Percentiles rank a stretch among this genome's conserved stretches.
These are phyloP conservation scores for Salix koriyanagi DNA, from an alignment of 345 rosid genomes.

Conservation along the genomic window DNA sequence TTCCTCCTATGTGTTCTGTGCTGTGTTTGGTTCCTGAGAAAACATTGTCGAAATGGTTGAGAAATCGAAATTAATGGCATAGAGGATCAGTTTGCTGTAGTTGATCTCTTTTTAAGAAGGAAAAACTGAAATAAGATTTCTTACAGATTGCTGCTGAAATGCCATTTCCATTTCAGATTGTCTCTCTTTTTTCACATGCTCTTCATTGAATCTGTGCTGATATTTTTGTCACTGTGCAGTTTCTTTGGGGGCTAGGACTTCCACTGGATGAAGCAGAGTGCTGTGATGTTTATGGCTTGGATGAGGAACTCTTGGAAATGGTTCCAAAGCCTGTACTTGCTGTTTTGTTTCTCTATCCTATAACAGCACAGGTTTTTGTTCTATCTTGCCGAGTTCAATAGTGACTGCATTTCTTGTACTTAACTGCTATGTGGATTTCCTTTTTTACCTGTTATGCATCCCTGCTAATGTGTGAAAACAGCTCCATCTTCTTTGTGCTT, in stretches of 20 bases:
- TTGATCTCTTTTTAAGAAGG: too few species aligned
- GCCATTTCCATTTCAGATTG: background rate
- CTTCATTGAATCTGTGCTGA: background rate
- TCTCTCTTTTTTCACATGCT: background rate
- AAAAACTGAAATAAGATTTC: too few species aligned
- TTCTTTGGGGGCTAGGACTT: constrained; percentile 84
- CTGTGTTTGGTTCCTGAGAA: constrained; percentile 18
- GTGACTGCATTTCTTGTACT: background rate
- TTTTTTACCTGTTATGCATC: background rate
- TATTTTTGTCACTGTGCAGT: constrained; percentile 40
- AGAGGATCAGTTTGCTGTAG: too few species aligned
- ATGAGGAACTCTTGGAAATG: constrained; percentile 77
- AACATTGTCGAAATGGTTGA: background rate
- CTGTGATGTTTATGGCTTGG: constrained; percentile 82
- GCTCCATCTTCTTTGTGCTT: too few species aligned
- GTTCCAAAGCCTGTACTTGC: constrained; percentile 92
- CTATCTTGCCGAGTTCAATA: background rate
- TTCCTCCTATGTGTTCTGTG: background rate
- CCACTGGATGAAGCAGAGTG: constrained; percentile 64
- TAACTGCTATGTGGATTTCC: background rate
- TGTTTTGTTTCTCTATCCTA: constrained; percentile 81
- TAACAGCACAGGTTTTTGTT: constrained; percentile 61
- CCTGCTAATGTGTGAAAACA: too few species aligned
- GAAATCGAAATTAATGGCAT: background rate
- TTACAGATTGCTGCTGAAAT: too few species aligned